phyloP scores from a whole-genome alignment of 345 rosid species.

The Salix arbutifolia region DNA sequence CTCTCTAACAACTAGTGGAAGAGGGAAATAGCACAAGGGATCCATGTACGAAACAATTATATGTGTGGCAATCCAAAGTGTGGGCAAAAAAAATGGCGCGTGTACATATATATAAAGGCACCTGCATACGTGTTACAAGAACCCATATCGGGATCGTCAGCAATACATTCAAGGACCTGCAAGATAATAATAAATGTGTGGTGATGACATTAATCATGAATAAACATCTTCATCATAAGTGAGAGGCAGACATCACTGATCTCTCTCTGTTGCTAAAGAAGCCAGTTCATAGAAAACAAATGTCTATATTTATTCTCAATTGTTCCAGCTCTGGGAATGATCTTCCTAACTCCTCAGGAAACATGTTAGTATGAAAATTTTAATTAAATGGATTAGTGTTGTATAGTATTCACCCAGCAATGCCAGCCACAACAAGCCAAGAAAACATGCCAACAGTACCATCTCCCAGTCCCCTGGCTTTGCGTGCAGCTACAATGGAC shows the following conservation, averaged over 20 bases:
- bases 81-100: neutral
- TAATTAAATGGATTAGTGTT: conserved; percentile 1
- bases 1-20: no score
- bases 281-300: neutral
- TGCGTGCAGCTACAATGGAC: conserved; percentile 45
- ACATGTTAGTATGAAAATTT: neutral
- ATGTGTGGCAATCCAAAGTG: neutral
- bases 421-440: conserved; percentile 66
- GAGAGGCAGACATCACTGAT: neutral
- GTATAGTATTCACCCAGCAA: conserved; percentile 45
- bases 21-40: neutral
- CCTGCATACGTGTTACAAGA: conserved; percentile 76
- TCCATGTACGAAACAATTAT: neutral
- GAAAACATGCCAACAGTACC: conserved; percentile 56
- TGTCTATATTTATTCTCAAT: neutral
- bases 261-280: neutral
- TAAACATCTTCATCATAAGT: neutral
- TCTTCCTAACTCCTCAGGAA: neutral
- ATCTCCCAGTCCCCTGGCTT: conserved; percentile 48
- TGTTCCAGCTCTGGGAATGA: neutral
- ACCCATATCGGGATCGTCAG: conserved; percentile 65
- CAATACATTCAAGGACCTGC: conserved; percentile 65
- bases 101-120: conserved; percentile 9
- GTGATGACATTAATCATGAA: neutral
- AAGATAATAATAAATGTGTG: neutral